Evolutionary conservation across 495 filamentous ascomycete genomes (phyloP).

Genomic region (Penicillium samsonianum): DNA sequence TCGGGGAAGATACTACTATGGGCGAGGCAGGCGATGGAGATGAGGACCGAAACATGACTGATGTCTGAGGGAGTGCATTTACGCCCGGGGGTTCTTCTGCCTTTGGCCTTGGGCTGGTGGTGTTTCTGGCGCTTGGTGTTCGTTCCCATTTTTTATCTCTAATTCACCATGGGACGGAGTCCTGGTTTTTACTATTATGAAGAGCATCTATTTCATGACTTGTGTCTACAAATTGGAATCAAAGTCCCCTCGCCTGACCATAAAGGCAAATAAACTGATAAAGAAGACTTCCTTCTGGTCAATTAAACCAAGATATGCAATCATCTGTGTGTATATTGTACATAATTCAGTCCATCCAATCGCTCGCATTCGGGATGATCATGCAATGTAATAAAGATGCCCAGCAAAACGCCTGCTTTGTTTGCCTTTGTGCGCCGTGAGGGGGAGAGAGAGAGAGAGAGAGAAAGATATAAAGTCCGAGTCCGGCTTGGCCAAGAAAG

Average conservation of each 20-base stretch:
- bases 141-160: background rate
- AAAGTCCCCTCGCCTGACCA: background rate
- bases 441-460: conserved; percentile 27
- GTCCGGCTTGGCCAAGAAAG: background rate
- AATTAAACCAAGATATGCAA: conserved; percentile 18
- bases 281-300: conserved; percentile 6
- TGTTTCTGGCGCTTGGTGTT: conserved; percentile 31
- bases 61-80: conserved; percentile 33
- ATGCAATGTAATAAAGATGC: conserved; percentile 32
- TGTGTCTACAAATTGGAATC: background rate
- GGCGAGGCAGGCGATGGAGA: conserved; percentile 43
- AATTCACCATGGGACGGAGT: conserved; percentile 1
- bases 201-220: background rate
- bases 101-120: conserved; percentile 19
- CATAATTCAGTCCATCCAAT: conserved; percentile 27
- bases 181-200: background rate
- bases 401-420: conserved; percentile 29
- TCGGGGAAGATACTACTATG: conserved; percentile 54
- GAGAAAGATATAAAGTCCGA: background rate
- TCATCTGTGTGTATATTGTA: conserved; percentile 28
- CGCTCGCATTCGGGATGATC: conserved; percentile 19
- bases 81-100: conserved; percentile 2
- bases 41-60: conserved; percentile 52
- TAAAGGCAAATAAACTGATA: background rate
- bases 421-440: conserved; percentile 28